These are phyloP conservation scores for Cytospora piceicola DNA, from an alignment of 2,329 filamentous ascomycete genomes.

Conservation along the genomic window DNA sequence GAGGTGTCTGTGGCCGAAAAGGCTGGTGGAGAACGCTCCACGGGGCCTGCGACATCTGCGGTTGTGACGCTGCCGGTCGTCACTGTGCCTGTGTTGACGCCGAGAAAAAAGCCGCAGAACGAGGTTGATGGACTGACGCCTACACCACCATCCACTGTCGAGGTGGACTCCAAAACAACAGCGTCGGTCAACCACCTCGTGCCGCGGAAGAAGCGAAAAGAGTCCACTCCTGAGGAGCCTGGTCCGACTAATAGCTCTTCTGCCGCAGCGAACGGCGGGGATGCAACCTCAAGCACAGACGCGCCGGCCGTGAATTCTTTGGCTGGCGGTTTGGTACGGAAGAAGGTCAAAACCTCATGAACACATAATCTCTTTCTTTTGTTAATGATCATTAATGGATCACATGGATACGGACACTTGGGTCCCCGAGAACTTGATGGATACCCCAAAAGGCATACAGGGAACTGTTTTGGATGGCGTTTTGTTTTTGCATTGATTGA, in stretches of 20 bases:
- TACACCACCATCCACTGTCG: slow-evolving; percentile 1
- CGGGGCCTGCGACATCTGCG: slow-evolving; percentile 12
- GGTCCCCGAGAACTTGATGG: slow-evolving; percentile 4
- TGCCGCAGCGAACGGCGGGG: slow-evolving; percentile 18
- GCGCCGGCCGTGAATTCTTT: slow-evolving; percentile 41
- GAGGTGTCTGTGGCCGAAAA: slow-evolving; percentile 43
- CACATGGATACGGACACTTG: slow-evolving; percentile 1
- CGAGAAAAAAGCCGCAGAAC: slow-evolving; percentile 22
- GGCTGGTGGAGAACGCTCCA: neutral
- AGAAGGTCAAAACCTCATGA: slow-evolving; percentile 41
- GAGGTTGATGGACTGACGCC: slow-evolving; percentile 5
- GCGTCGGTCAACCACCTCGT: slow-evolving; percentile 18
- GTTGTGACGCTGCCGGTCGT: neutral
- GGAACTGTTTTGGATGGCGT: slow-evolving; percentile 17
- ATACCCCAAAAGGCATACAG: slow-evolving; percentile 25
- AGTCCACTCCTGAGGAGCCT: slow-evolving; percentile 26
- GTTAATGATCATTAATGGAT: neutral
- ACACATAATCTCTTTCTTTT: neutral
- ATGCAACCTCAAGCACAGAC: slow-evolving; percentile 17
- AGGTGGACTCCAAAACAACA: neutral
- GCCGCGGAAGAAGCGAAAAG: slow-evolving; percentile 30
- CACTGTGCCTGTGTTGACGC: slow-evolving; percentile 23
- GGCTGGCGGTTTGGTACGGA: slow-evolving; percentile 49
- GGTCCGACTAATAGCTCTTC: slow-evolving; percentile 15
- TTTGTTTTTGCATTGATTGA: neutral